Evolutionary conservation across 352 stramenopile species (phyloP), one percentile per base, ranked within the genome.

Genomic region (Phytophthora uliginosa): DNA sequence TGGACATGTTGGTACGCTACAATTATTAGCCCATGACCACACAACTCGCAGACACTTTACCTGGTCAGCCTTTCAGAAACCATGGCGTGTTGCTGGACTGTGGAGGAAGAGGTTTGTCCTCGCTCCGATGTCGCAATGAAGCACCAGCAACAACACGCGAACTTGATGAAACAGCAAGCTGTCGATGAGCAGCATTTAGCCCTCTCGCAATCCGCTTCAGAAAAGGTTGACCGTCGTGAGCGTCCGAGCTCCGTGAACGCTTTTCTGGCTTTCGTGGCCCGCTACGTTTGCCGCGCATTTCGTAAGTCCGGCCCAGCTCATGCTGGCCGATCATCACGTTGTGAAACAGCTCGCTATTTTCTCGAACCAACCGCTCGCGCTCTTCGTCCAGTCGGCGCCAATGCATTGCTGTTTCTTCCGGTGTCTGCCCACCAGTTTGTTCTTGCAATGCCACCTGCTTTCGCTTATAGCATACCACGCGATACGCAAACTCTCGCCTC

Each of bases 81-180:
- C 69, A 76, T 7, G 63, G 28, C 10, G 50, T 42, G 20, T 65
- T 73, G 3, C 22, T 66, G 33, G 34, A 17, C 40, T 10, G 47
- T 13, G 66, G n/a, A 20, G 59, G 20, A 47, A 8, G 38, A 47
- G 15, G 38, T n/a, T 47, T 18, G 38, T 8, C 15, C 7, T 18
- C 38, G 38, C 38, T 47, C 13, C 38, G 15, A 9, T 47, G 38
- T 50, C 55, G 47, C 9, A 76, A 22, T 1, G 69, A 42, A 53
- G 57, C 69, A 13, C 69, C 69, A 31, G 64, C 57, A 53, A 73
- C 51, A 59, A 76, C 63, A 22, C 63, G 69, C 5, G 69, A 60
- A 38, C 24, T 69, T 24, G 36, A 22, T 34, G 59, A 36, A 33
- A 12, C 18, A 6, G 28, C 45, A 9, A 47, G 38, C 38, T 47